phyloP scores from a whole-genome alignment of 164 flowering plant genomes.

The Dillenia suffruticosa region DNA sequence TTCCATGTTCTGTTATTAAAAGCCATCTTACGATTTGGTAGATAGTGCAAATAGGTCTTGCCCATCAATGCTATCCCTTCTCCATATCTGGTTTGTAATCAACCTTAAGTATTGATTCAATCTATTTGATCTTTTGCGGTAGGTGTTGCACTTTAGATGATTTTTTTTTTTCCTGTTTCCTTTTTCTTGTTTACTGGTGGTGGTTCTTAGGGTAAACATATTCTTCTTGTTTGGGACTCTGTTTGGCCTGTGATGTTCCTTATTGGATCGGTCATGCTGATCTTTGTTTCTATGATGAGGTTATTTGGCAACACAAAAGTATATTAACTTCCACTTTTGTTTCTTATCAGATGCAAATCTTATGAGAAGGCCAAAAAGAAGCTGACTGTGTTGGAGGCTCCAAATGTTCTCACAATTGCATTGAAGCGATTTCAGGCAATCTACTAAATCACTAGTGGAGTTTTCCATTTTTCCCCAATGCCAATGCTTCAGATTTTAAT shows the following conservation, averaged over 20 bases:
- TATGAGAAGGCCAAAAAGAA: slow-evolving; percentile 93
- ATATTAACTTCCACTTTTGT: neutral
- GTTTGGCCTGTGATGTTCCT: slow-evolving; percentile 2
- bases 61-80: too few relatives aligned
- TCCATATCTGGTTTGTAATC: too few relatives aligned
- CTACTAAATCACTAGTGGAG: too few relatives aligned
- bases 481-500: neutral
- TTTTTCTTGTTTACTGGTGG: neutral
- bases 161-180: too few relatives aligned
- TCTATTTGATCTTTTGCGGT: too few relatives aligned
- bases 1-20: too few relatives aligned
- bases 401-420: slow-evolving; percentile 89
- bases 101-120: too few relatives aligned
- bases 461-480: too few relatives aligned
- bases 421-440: slow-evolving; percentile 88
- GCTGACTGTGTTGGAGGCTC: slow-evolving; percentile 81
- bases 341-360: slow-evolving; percentile 72
- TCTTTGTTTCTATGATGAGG: neutral
- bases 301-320: too few relatives aligned
- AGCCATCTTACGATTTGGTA: too few relatives aligned
- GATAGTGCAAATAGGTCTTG: too few relatives aligned
- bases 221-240: neutral
- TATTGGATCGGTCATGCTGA: neutral
- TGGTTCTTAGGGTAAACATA: neutral
- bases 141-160: too few relatives aligned